Evolutionary conservation across 2,329 filamentous ascomycete species (phyloP), one percentile per base, ranked within the genome.

Genomic region (Pseudopyrenochaeta lycopersici): DNA sequence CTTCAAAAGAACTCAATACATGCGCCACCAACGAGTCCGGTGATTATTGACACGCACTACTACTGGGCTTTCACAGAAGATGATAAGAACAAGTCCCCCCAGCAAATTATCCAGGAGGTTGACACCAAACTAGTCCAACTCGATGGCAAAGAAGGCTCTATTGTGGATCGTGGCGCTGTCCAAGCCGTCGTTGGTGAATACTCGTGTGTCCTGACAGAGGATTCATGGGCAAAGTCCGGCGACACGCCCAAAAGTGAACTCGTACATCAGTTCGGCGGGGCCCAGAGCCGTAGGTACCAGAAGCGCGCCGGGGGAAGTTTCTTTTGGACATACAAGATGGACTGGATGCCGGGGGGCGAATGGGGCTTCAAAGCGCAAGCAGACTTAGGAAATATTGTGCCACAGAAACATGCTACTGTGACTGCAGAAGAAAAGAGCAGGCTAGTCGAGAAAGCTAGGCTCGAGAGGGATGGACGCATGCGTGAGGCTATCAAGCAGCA

Each of bases 241-340:
- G 71, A 64, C 4, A 54, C 58, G 3, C 50, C 72, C 3, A 77
- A 77, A 51, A 71, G 78, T 20, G 72, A 78, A 6, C 70, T 81
- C 6, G 75, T 77, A 0, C 67, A 64, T 2, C 69, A 77, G 18
- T 85, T 85, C 60, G 82, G 82, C 11, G 73, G 76, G 39, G 77
- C 76, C 1, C 79, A 87, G 62, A 80, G 76, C 21, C 63, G 74
- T 10, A 76, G 76, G 38, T 87, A 81, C 69, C 79, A 83, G 50
- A 63, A 78, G n/a, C 77, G 76, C 39, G 71, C 81, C 12, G 81
- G 80, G 2, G 85, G 84, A 1, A 77, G 76, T 29, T 85, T 81
- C 63, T 87, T 87, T 73, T 86, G 84, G 85, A 86, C 84, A 0
- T 83, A 78, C 64, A 84, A 84, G 49, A 86, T 86, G 83, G 79